Evolutionary conservation across 2,329 filamentous ascomycete genomes (phyloP).

Genomic region (Fusarium avenaceum): DNA sequence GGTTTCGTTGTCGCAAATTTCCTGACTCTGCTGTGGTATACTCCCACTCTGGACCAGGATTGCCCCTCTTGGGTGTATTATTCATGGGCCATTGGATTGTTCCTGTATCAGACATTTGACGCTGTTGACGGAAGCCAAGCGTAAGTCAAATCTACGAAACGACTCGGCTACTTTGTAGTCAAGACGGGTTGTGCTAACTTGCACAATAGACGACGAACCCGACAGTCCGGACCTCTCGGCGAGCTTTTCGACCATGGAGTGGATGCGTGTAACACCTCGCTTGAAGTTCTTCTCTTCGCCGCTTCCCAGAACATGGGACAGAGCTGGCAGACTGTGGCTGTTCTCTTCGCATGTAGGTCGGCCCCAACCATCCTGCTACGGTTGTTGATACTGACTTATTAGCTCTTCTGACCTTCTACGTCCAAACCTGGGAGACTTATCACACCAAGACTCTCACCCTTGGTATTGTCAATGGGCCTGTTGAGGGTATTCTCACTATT

Average conservation of each 20-base stretch:
- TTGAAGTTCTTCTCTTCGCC: conserved; percentile 92
- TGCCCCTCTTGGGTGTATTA: conserved; percentile 97
- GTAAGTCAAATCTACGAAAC: conserved; percentile 64
- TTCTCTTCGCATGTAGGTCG: conserved; percentile 81
- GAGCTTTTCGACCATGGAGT: conserved; percentile 98
- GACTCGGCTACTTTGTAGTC: neutral
- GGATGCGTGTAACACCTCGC: conserved; percentile 94
- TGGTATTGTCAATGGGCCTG: conserved; percentile 91
- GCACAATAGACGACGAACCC: conserved; percentile 78
- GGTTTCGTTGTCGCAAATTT: conserved; percentile 90
- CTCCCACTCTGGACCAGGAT: conserved; percentile 91
- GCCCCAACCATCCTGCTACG: neutral
- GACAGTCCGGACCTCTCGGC: conserved; percentile 91
- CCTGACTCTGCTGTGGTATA: conserved; percentile 94
- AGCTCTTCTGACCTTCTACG: conserved; percentile 95
- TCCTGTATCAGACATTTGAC: conserved; percentile 98
- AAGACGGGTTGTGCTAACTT: conserved; percentile 18
- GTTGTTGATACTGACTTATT: conserved; percentile 23
- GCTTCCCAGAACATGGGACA: conserved; percentile 94
- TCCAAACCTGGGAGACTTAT: conserved; percentile 99
- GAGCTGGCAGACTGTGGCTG: conserved; percentile 87
- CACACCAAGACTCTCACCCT: conserved; percentile 96
- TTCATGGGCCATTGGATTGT: conserved; percentile 88
- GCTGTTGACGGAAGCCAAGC: conserved; percentile 96
- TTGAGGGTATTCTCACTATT: conserved; percentile 91